Base-by-base conservation (phyloP, 768 basidiomycete species). In the Calocybe cyanea region DNA sequence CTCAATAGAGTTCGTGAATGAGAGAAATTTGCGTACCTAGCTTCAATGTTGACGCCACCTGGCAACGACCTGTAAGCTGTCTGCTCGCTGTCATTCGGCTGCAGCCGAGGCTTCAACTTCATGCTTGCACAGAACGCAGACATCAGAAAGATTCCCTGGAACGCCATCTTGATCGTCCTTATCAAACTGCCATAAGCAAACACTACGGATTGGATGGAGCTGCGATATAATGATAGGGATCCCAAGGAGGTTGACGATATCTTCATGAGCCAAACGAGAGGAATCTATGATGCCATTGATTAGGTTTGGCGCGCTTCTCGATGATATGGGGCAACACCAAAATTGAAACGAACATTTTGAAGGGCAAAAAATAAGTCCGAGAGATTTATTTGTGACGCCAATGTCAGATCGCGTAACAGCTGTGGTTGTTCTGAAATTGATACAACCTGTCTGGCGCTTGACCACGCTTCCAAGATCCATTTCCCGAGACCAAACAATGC, bases 81-180 rank as follows among this genome's bases (percentile, higher is more conserved):
- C 19, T 61, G 57, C 38, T 81, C 73, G 40, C 80, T 76, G 20
- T 76, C 67, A 41, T 64, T 65, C 24, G 87, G 87, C 50, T 84
- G 78, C 31, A 92, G 62, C 52, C 73, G 74, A 20, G 86, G 86
- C 52, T 79, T 77, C 50, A 91, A 65, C 52, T 77, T 74, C 71
- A 81, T 82, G 38, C 85, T 83, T 36, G 87, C 87, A 56, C 79
- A 82, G 59, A 91, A 93, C 6, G 91, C 89, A 38, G 84, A 85
- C 81, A 92, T 85, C 48, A 90, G 70, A 67, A 94, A 93, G 40
- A 92, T 75, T 24, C 81, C 80, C 62, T 94, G 90, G 56, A 85
- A 91, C n/a, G 81, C 80, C 81, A 85, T 82, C 46, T 78, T 79
- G 19, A 73, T 60, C 4, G 82, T 86, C 33, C 78, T 76, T 23